Evolutionary conservation across 2,329 filamentous ascomycete genomes (phyloP).

Genomic region (Rutstroemia sp.): DNA sequence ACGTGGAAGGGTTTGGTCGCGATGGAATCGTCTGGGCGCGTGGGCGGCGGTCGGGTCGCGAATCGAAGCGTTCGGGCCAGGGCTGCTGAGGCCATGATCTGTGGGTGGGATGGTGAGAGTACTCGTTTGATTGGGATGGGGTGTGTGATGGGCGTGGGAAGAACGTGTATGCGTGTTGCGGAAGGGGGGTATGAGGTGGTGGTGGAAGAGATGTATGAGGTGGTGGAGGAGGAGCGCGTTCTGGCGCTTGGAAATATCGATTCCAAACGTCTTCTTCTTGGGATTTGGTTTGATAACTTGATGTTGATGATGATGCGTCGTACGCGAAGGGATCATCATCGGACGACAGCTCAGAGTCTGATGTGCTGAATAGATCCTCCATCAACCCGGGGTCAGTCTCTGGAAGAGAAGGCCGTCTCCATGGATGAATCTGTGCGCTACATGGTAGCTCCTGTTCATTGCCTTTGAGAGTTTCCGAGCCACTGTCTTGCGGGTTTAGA

Average conservation of each 20-base stretch:
- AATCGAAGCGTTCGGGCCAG: constrained; percentile 8
- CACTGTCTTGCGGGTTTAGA: not conserved
- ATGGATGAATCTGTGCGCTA: not conserved
- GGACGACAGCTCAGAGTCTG: not conserved
- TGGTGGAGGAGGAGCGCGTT: not conserved
- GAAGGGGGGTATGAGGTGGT: not conserved
- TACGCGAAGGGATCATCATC: constrained; percentile 3
- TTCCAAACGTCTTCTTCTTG: constrained; percentile 9
- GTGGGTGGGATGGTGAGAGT: constrained; percentile 4
- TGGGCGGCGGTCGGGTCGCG: not conserved
- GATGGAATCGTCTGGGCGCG: constrained; percentile 2
- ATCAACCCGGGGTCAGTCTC: constrained; percentile 6
- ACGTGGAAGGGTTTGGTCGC: not conserved
- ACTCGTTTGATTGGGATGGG: not conserved
- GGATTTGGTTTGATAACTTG: not conserved
- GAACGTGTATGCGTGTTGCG: constrained; percentile 1
- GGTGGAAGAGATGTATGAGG: not conserved
- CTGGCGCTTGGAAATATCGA: not conserved
- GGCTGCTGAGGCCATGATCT: constrained; percentile 2
- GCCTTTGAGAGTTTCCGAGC: not conserved
- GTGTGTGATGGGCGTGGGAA: not conserved
- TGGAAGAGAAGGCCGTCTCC: constrained; percentile 3
- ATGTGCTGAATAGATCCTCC: constrained; percentile 4
- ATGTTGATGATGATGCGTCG: constrained; percentile 5
- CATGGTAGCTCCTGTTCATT: not conserved